These are phyloP conservation scores for Perkinsus olseni DNA, from an alignment of 169 alveolate genomes.

Conservation along the genomic window DNA sequence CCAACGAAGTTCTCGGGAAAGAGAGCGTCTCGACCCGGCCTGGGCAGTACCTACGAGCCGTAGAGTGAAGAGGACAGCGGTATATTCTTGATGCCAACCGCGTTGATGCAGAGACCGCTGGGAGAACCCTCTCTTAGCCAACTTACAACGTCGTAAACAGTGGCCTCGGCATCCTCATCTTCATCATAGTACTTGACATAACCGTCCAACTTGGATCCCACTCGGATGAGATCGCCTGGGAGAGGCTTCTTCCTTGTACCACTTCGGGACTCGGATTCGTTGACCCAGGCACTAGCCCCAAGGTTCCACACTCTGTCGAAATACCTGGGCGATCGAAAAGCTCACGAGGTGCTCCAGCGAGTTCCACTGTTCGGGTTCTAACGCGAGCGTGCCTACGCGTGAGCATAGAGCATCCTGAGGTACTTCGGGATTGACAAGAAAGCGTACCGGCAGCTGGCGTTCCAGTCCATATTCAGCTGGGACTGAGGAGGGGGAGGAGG, in stretches of 20 bases:
- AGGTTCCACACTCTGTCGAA: conserved; percentile 1
- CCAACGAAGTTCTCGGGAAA: neutral
- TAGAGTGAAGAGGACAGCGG: no score
- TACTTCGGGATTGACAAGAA: neutral
- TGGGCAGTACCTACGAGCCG: neutral
- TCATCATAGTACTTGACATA: neutral
- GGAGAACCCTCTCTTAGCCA: no score
- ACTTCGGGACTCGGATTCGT: neutral
- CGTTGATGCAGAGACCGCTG: no score
- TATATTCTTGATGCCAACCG: no score
- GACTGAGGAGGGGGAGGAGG: neutral
- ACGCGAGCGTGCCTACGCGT: neutral
- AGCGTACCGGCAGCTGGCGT: neutral
- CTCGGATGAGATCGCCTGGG: neutral
- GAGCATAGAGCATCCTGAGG: neutral
- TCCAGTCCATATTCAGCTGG: neutral
- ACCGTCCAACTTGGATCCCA: neutral
- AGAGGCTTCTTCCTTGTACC: neutral
- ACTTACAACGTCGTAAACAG: neutral
- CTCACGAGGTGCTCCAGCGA: no score
- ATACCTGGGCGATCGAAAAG: no score
- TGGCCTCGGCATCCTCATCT: neutral
- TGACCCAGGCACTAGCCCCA: neutral
- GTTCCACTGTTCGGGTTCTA: no score
- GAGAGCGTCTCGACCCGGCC: neutral